Conservation (phyloP, 306 rosid species). For the Cucumis sativus region DNA sequence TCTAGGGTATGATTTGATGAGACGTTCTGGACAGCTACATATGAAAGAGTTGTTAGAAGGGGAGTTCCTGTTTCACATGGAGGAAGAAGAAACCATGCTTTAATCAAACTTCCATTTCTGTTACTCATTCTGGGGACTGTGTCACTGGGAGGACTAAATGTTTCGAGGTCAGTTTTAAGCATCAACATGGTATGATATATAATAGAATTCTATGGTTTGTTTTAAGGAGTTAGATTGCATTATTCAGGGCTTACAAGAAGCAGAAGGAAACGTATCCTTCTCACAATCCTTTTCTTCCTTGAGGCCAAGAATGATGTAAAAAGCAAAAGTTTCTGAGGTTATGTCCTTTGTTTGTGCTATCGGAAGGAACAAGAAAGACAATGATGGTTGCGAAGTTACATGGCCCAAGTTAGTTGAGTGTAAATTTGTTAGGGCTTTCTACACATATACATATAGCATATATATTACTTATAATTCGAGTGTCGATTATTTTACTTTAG, state of each 20-base stretch:
- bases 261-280: slow-evolving; percentile 61
- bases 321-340: not conserved
- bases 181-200: not conserved
- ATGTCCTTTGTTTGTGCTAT: not conserved
- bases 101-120: slow-evolving; percentile 50
- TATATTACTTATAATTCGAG: too few relatives aligned
- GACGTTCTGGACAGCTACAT: slow-evolving; percentile 24
- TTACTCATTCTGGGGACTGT: slow-evolving; percentile 49
- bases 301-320: not conserved
- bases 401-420: not conserved
- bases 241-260: slow-evolving; percentile 54
- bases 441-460: too few relatives aligned
- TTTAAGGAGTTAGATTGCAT: not conserved
- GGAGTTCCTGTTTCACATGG: slow-evolving; percentile 55
- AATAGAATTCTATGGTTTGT: not conserved
- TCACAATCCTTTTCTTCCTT: slow-evolving; percentile 50
- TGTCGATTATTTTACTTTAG: too few relatives aligned
- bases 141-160: slow-evolving; percentile 55
- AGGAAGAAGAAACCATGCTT: slow-evolving; percentile 33
- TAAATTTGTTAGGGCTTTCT: not conserved
- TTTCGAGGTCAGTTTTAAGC: slow-evolving; percentile 33
- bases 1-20: not conserved
- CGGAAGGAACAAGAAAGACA: not conserved
- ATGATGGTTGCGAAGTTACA: not conserved
- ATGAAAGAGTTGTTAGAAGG: slow-evolving; percentile 45